Base-by-base conservation (phyloP, 2,329 filamentous ascomycete species). In the Aspergillus niger region DNA sequence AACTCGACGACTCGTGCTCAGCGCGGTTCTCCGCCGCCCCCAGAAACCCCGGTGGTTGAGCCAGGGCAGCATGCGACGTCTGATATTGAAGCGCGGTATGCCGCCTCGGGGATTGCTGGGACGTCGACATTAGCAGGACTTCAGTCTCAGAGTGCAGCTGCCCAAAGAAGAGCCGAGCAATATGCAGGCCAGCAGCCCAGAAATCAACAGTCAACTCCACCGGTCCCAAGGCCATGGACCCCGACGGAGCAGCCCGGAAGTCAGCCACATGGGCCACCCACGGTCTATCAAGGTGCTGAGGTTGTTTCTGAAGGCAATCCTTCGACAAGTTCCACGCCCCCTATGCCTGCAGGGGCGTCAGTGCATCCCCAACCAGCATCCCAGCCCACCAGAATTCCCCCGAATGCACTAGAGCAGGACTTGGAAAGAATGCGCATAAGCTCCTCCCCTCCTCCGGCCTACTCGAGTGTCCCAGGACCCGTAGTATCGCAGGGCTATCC, bases 1-100 rank as follows among this genome's bases (percentile, higher is more conserved):
- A 96, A 89, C 11, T 96, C 93, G 2, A 99, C 95, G 0, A 97
- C 94, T 2, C 88, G 91, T 65, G 95, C 95, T 20, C 93, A 91
- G 71, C 86, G 95, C 68, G 95, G 95, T 47, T 98, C 94, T 28
- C 95, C 95, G 5, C 94, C 95, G 4, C 95, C 95, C 1, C 95
- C 95, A 8, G 94, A 98, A 75, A 98, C 95, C 0, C 92, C 95
- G 32, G 84, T 94, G 63, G 85, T 90, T 30, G 90, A 89, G 43
- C 91, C 90, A 1, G 87, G 86, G 17, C 82, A 82, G 56, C 82
- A 87, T n/a, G 86, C 89, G 2, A 87, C 87, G 57, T 91, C 90
- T 43, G 91, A 91, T 58, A 97, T 97, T 68, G 93, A 97, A 74
- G 91, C 92, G 54, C 87, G 92, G 58, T 97, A 96, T 82, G 93